phyloP scores from a whole-genome alignment of 2,329 filamentous ascomycete genomes.

The Calonectria multiphialidica region DNA sequence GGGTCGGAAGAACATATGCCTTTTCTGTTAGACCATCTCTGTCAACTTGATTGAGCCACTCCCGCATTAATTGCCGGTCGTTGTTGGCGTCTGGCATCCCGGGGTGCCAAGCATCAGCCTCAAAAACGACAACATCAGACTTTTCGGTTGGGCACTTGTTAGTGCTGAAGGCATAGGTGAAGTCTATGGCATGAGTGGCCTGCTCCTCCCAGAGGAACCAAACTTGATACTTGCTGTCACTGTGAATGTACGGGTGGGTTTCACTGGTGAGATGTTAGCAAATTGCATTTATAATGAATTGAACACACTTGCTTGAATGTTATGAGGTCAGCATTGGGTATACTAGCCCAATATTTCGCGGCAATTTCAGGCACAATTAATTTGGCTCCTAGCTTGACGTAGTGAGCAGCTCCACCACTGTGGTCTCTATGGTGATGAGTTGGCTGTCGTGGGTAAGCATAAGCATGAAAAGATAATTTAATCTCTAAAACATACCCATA shows the following conservation, averaged over 20 bases:
- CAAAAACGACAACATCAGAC: conserved; percentile 10
- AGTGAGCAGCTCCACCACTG: conserved; percentile 16
- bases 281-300: rapidly evolving
- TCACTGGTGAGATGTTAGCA: conserved; percentile 1
- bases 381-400: conserved; percentile 14
- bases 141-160: conserved; percentile 7
- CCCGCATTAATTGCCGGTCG: conserved; percentile 17
- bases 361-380: conserved; percentile 25
- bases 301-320: conserved; percentile 25
- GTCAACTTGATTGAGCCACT: conserved; percentile 17
- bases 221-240: conserved; percentile 14
- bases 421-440: conserved; percentile 34
- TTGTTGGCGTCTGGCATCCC: conserved; percentile 4
- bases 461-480: not conserved
- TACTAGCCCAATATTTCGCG: conserved; percentile 20
- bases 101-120: conserved; percentile 21
- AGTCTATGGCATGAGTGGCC: conserved; percentile 16
- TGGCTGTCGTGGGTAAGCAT: not conserved
- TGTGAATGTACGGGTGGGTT: conserved; percentile 24
- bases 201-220: conserved; percentile 24
- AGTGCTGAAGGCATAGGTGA: conserved; percentile 9
- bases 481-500: conserved; percentile 18
- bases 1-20: conserved; percentile 18
- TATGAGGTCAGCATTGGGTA: conserved; percentile 7
- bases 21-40: conserved; percentile 6